Base-by-base conservation (phyloP, 1,284 basidiomycete species). In the Garcileccinum viscosum region DNA sequence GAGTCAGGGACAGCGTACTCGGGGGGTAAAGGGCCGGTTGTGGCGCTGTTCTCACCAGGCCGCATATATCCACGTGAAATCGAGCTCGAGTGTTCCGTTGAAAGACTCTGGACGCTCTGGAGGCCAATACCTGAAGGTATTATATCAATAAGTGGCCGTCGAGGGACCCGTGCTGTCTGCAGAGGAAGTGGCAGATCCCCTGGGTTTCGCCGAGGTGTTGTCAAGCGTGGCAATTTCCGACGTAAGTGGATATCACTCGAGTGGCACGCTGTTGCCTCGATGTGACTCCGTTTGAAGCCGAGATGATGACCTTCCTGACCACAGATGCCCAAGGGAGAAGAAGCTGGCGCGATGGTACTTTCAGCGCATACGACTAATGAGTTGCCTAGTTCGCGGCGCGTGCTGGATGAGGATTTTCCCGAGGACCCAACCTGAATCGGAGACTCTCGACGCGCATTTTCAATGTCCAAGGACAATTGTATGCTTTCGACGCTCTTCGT, bases 61-160 rank as follows among this genome's bases (percentile, higher is more conserved):
- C 68, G 74, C 68, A 74, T 74, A 76, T 56, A 69, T 56, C 40
- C 68, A 59, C n/a, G 65, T 4, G 61, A 59, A 27, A 38, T 64
- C 44, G 59, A 61, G n/a, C 44, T 62, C 38, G 4, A 60, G 35
- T 40, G 53, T 22, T 42, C 37, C 35, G 15, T 17, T 27, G 33
- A 6, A 14, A 8, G 35, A 15, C 59, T n/a, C 27, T 33, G 63
- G 22, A n/a, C 3, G 33, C 32, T 15, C 6, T 59, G 24, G 5
- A 33, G 33, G 38, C 65, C 56, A 30, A 15, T 62, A 2, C 35
- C 24, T 30, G 66, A 47, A 44, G 68, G 42, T 7, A n/a, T n/a
- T n/a, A 60, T 63, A 56, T 75, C 76, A 30, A 60, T 40, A 38
- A 76, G 71, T 1, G 76, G 76, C 11, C 59, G 76, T 67, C 75